phyloP scores from a whole-genome alignment of 2,329 filamentous ascomycete genomes.

The Fonsecaea nubica region DNA sequence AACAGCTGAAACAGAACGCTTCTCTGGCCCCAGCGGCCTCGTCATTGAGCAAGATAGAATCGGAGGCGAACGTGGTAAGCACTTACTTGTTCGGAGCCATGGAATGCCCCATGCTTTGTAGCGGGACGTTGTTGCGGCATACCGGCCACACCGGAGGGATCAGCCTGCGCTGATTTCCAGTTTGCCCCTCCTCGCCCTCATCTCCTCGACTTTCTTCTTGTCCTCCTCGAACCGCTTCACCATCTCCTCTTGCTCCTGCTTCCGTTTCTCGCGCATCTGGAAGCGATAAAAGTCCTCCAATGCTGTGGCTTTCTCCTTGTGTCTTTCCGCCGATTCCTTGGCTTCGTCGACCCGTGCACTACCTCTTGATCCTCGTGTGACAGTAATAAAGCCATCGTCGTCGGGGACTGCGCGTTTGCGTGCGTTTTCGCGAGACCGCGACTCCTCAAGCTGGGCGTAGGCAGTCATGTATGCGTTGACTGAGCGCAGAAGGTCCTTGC shows the following conservation, averaged over 20 bases:
- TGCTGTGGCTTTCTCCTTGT: constrained; percentile 68
- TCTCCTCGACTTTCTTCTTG: constrained; percentile 71
- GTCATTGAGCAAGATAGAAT: constrained; percentile 21
- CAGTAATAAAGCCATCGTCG: constrained; percentile 94
- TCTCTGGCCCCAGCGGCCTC: constrained; percentile 39
- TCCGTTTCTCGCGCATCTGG: constrained; percentile 79
- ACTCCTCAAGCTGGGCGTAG: constrained; percentile 73
- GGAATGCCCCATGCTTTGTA: background rate
- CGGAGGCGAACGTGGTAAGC: background rate
- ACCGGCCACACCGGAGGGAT: background rate
- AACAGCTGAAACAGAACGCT: constrained; percentile 27
- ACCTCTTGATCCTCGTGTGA: constrained; percentile 76
- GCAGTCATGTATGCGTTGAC: constrained; percentile 86
- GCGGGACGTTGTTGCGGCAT: background rate
- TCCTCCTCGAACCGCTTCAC: constrained; percentile 78
- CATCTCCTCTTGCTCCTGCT: constrained; percentile 73
- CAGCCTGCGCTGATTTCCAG: constrained; percentile 51
- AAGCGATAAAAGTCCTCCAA: constrained; percentile 81
- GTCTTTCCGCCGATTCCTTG: constrained; percentile 63
- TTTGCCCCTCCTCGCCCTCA: constrained; percentile 71
- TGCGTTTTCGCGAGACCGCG: constrained; percentile 67
- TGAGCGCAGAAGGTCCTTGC: constrained; percentile 68
- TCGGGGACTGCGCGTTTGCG: constrained; percentile 79
- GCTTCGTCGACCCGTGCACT: constrained; percentile 76
- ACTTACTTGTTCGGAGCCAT: background rate